Base-by-base conservation (phyloP, 1,284 basidiomycete genomes). In the Papiliotrema laurentii region DNA sequence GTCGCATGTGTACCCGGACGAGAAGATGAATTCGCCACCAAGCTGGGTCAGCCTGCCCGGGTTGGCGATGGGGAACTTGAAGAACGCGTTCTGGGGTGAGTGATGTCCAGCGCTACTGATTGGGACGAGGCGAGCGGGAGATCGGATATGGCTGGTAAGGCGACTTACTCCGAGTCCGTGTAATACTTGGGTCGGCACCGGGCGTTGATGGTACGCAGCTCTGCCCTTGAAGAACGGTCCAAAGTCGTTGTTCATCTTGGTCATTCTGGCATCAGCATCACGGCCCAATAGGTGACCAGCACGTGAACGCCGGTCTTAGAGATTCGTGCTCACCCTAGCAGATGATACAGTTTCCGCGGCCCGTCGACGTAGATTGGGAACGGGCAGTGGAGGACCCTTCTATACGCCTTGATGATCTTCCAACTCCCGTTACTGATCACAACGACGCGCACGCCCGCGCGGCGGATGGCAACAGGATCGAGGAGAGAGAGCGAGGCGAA, bases 311-410 rank as follows among this genome's bases (percentile, higher is more conserved):
- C 9, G 35, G 19, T 22, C n/a, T n/a, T n/a, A 30, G 16, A 22
- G 16, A 25, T 33, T 25, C 14, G 9, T 14, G 58, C 62, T 51
- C 39, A 66, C 54, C 71, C 71, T 54, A 72, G 56, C 24, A 69
- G 55, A n/a, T 58, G 49, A 49, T 73, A 73, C 26, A 75, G 50
- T n/a, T 53, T 55, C 10, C 68, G 55, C 1, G 65, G 58, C 10
- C 62, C 66, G 41, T 74, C 72, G 25, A 72, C 66, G 53, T 67
- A 73, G 36, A 75, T 63, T 7, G 67, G 68, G 56, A 72, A 75
- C 1, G 69, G 67, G 42, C 69, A 71, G 11, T 67, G 60, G 58
- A 72, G 71, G 21, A 75, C 42, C 38, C 66, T 57, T 47, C 61
- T 58, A 48, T 73, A 74, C 26, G 59, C 49, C 52, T 71, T 71